Percentiles rank a stretch among this genome's conserved stretches.
phyloP scores from a whole-genome alignment of 176 grass and related monocot genomes.

The Guadua angustifolia region DNA sequence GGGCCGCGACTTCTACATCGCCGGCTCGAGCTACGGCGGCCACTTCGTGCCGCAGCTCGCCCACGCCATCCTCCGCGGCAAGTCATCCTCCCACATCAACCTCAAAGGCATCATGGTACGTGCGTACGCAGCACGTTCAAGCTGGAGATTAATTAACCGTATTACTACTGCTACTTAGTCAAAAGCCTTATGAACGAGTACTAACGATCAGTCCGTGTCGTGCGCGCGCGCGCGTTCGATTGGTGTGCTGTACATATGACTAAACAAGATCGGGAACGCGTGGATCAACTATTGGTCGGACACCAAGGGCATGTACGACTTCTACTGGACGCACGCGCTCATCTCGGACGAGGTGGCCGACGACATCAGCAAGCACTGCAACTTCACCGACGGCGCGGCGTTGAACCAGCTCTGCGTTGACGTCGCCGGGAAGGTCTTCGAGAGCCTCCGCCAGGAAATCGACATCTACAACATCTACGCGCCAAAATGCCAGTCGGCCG shows the following conservation, averaged over 20 bases:
- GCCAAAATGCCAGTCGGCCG: constrained; percentile 54
- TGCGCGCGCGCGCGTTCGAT: neutral
- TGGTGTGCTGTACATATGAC: neutral
- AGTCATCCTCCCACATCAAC: constrained; percentile 48
- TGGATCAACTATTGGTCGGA: constrained; percentile 83
- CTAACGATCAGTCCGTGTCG: neutral
- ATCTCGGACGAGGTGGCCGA: constrained; percentile 67
- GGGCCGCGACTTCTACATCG: constrained; percentile 71
- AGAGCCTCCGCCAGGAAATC: constrained; percentile 27
- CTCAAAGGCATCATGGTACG: constrained; percentile 73
- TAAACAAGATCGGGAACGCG: constrained; percentile 78
- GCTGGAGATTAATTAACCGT: neutral
- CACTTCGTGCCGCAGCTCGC: constrained; percentile 91
- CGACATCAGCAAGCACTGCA: constrained; percentile 62
- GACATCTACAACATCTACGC: constrained; percentile 98
- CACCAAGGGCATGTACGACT: constrained; percentile 67
- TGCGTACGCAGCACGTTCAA: neutral
- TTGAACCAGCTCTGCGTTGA: constrained; percentile 26
- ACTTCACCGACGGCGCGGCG: constrained; percentile 46
- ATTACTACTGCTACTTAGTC: neutral
- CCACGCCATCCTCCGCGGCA: constrained; percentile 57
- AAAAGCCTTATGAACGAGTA: neutral
- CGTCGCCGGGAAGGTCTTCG: neutral
- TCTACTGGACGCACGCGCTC: constrained; percentile 90
- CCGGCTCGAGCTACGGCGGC: constrained; percentile 86